phyloP scores from a whole-genome alignment of 1,284 basidiomycete species.

The Pseudozyma sp. region DNA sequence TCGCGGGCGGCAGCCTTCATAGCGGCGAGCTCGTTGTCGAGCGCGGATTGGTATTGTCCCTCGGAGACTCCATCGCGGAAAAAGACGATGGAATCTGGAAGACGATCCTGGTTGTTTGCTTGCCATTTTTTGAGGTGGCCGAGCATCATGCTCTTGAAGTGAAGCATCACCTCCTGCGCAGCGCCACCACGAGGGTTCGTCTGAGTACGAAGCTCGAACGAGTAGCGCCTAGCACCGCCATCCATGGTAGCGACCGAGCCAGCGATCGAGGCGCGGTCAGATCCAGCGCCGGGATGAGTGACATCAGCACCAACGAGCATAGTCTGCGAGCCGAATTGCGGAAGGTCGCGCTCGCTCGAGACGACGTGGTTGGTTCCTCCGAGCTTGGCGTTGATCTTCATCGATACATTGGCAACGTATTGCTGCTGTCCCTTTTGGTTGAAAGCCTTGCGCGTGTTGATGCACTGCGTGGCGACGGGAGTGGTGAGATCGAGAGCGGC shows the following conservation, averaged over 20 bases:
- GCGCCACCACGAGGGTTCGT: constrained; percentile 61
- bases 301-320: constrained; percentile 71
- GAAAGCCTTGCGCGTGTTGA: constrained; percentile 53
- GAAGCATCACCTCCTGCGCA: constrained; percentile 68
- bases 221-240: constrained; percentile 68
- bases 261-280: constrained; percentile 71
- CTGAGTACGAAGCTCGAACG: constrained; percentile 70
- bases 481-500: constrained; percentile 66
- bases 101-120: constrained; percentile 57
- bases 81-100: constrained; percentile 69
- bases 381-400: constrained; percentile 70
- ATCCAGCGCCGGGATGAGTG: constrained; percentile 62
- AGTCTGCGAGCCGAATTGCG: constrained; percentile 60
- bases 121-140: constrained; percentile 53
- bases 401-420: constrained; percentile 70
- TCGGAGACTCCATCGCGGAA: constrained; percentile 72
- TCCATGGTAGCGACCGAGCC: constrained; percentile 70
- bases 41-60: constrained; percentile 71
- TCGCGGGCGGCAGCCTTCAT: constrained; percentile 62
- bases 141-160: constrained; percentile 53
- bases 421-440: constrained; percentile 67
- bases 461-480: constrained; percentile 68
- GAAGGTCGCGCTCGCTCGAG: constrained; percentile 50
- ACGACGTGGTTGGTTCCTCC: constrained; percentile 70
- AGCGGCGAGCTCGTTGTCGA: constrained; percentile 69